A percentile compares a stretch with the other conserved stretches of the same genome.
Conservation (phyloP, 2,329 filamentous ascomycete genomes). For the Fusarium domesticum region DNA sequence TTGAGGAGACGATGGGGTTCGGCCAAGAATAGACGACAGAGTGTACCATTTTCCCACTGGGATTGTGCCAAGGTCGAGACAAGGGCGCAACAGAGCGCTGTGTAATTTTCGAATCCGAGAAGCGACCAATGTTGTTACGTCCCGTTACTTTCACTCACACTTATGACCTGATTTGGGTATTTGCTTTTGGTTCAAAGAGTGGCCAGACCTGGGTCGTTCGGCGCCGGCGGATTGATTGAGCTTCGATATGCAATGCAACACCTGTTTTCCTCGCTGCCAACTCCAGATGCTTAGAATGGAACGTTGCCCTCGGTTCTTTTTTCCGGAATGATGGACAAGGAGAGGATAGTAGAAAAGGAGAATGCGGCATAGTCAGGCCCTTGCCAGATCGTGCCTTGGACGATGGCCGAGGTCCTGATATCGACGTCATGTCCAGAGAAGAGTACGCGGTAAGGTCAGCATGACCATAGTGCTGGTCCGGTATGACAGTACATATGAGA, state of each 20-base stretch:
- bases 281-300: conserved; percentile 11
- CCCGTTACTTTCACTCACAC: conserved; percentile 19
- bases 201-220: conserved; percentile 31
- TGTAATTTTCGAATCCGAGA: conserved; percentile 18
- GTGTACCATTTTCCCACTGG: conserved; percentile 16
- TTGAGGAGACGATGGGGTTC: conserved; percentile 98
- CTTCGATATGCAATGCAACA: conserved; percentile 26
- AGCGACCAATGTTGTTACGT: conserved; percentile 16
- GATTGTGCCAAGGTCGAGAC: conserved; percentile 12
- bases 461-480: too few species aligned
- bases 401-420: too few species aligned
- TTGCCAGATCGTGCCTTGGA: too few species aligned
- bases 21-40: conserved; percentile 75
- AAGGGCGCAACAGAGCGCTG: conserved; percentile 8
- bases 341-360: background rate
- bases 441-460: too few species aligned
- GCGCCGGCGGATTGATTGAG: conserved; percentile 32
- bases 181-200: conserved; percentile 31
- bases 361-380: too few species aligned
- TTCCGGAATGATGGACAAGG: conserved; percentile 4
- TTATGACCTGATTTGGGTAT: conserved; percentile 32
- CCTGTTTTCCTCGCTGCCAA: conserved; percentile 13
- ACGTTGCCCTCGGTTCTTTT: conserved; percentile 9
- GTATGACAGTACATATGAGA: too few species aligned
- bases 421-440: too few species aligned